Evolutionary conservation across 129 eudicot species (phyloP).

Genomic region (Flaveria linearis): DNA sequence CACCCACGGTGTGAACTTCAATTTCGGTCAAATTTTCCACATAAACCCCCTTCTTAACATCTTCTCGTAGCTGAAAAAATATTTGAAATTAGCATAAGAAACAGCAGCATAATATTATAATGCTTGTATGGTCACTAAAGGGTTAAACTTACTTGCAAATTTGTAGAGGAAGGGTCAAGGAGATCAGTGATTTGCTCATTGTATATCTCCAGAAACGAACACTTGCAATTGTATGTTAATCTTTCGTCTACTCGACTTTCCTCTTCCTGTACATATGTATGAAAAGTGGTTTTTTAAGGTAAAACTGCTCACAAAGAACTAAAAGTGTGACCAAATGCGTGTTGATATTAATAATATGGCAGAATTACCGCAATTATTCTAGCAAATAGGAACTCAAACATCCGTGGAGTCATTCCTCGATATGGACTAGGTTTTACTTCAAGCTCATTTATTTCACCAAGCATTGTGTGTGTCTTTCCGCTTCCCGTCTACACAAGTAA

Average conservation of each 20-base stretch:
- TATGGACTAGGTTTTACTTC: constrained; percentile 72
- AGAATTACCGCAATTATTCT: constrained; percentile 78
- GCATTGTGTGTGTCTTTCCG: constrained; percentile 97
- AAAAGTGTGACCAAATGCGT: not conserved
- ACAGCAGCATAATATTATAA: not conserved
- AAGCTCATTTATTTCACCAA: constrained; percentile 79
- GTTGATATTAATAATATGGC: not conserved
- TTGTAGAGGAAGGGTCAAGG: constrained; percentile 90
- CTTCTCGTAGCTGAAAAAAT: constrained; percentile 72
- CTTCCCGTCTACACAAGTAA: constrained; percentile 78
- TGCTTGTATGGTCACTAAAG: constrained; percentile 2
- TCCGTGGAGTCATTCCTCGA: constrained; percentile 97
- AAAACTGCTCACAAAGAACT: not conserved
- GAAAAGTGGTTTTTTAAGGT: not conserved
- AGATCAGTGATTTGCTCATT: constrained; percentile 96
- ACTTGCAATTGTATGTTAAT: constrained; percentile 76
- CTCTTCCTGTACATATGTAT: constrained; percentile 61
- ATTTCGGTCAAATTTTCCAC: constrained; percentile 95
- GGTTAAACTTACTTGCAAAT: constrained; percentile 71
- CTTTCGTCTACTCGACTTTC: constrained; percentile 91
- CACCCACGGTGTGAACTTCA: constrained; percentile 90
- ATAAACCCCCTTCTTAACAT: constrained; percentile 81
- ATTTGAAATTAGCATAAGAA: constrained; percentile 18
- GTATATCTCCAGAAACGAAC: constrained; percentile 93
- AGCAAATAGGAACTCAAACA: constrained; percentile 91